Conservation (phyloP, 2,329 filamentous ascomycete species). For the Scopulariopsis brevicaulis region DNA sequence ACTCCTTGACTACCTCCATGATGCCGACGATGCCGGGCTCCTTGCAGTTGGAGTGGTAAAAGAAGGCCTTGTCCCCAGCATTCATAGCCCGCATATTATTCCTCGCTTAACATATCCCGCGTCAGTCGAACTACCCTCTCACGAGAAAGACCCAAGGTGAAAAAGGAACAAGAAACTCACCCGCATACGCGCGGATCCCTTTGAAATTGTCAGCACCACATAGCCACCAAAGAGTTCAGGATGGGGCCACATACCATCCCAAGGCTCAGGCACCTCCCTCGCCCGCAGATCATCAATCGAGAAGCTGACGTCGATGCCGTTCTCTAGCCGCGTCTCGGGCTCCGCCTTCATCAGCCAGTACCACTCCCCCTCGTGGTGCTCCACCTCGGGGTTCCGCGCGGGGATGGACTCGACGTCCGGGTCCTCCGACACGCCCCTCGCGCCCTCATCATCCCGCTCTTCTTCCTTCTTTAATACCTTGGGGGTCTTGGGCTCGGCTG, state of each 20-base stretch:
- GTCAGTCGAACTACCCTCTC: neutral
- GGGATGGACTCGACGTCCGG: conserved; percentile 21
- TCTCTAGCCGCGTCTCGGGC: conserved; percentile 76
- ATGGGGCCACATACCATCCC: conserved; percentile 59
- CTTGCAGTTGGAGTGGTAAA: conserved; percentile 94
- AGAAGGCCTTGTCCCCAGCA: conserved; percentile 84
- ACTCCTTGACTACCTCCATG: conserved; percentile 82
- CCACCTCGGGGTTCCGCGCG: conserved; percentile 23
- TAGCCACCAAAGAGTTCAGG: neutral
- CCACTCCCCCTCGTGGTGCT: conserved; percentile 27
- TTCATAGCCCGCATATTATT: conserved; percentile 92
- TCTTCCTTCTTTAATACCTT: neutral
- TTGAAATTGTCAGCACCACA: neutral
- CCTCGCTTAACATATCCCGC: conserved; percentile 38
- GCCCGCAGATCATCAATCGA: conserved; percentile 81
- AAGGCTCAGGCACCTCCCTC: conserved; percentile 68
- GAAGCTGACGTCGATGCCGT: conserved; percentile 81
- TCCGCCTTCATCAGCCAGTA: conserved; percentile 86
- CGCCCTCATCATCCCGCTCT: neutral
- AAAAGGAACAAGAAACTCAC: conserved; percentile 15
- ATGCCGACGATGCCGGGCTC: conserved; percentile 76
- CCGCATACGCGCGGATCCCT: conserved; percentile 39
- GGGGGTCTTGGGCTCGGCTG: neutral
- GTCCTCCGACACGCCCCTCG: conserved; percentile 14
- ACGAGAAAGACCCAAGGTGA: neutral